A percentile compares a stretch with the other conserved stretches of the same genome.
Conservation (phyloP, 371 early-diverging fungal species). For the Circinella minor region DNA sequence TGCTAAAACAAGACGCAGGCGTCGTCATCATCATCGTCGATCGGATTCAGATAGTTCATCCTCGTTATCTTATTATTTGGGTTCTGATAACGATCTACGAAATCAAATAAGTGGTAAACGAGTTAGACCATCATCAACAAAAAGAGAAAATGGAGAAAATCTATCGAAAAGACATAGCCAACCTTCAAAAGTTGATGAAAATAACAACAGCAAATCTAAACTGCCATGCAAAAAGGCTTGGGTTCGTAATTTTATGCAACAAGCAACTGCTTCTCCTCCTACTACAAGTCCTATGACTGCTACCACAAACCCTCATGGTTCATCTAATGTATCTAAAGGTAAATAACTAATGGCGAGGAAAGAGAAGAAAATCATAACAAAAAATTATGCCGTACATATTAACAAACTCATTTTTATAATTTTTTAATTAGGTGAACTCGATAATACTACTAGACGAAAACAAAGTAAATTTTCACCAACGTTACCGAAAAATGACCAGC, state of each 20-base stretch:
- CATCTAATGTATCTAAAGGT: not conserved
- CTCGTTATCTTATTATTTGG: constrained; percentile 14
- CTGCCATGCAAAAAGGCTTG: constrained; percentile 30
- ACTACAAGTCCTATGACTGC: not conserved
- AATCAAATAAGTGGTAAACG: not conserved
- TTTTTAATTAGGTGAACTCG: too few relatives aligned
- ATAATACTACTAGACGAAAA: too few relatives aligned
- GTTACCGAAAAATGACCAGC: too few relatives aligned
- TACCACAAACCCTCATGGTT: not conserved
- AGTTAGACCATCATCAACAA: not conserved
- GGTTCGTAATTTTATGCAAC: constrained; percentile 20
- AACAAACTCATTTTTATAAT: too few relatives aligned
- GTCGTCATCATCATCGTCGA: not conserved
- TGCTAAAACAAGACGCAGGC: too few relatives aligned
- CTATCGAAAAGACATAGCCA: not conserved
- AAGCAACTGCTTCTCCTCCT: not conserved
- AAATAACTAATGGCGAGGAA: too few relatives aligned
- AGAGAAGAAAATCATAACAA: too few relatives aligned
- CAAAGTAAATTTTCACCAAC: too few relatives aligned
- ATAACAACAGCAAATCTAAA: not conserved
- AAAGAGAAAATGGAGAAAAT: not conserved
- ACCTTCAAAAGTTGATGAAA: not conserved
- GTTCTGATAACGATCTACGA: constrained; percentile 7
- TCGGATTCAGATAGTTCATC: not conserved
- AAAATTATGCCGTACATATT: too few relatives aligned